These are phyloP conservation scores for Phytophthora crassamura DNA, from an alignment of 352 stramenopile genomes.

Conservation along the genomic window DNA sequence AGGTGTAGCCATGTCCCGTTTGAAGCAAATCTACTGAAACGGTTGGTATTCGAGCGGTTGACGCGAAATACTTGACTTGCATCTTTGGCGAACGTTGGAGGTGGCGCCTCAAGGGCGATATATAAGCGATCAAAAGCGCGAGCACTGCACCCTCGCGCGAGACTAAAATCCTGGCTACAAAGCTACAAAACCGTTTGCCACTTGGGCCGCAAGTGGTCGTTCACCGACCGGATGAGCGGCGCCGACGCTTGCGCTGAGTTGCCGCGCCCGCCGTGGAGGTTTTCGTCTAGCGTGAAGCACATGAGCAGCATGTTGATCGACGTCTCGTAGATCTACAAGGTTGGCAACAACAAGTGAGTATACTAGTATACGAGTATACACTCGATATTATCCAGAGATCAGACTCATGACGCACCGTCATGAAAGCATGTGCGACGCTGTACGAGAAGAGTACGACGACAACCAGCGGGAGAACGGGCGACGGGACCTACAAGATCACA, in stretches of 20 bases:
- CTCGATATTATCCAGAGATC: not conserved
- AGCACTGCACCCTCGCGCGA: not conserved
- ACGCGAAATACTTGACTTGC: not conserved
- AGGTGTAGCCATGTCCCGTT: constrained; percentile 24
- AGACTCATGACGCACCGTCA: constrained; percentile 73
- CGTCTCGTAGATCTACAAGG: constrained; percentile 80
- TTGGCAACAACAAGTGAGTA: constrained; percentile 1
- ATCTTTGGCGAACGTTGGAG: too few relatives aligned
- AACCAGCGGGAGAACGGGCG: constrained; percentile 68
- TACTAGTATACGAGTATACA: too few relatives aligned
- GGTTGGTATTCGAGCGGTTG: not conserved
- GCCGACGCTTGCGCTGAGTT: constrained; percentile 70
- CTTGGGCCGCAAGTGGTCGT: constrained; percentile 85
- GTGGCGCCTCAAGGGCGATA: constrained; percentile 5
- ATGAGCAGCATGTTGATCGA: constrained; percentile 87
- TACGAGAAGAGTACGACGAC: constrained; percentile 80
- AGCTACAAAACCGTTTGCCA: constrained; percentile 80
- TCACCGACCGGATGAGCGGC: constrained; percentile 74
- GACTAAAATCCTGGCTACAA: not conserved
- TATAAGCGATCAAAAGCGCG: constrained; percentile 27
- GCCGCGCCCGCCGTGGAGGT: constrained; percentile 79
- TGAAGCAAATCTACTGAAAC: constrained; percentile 19
- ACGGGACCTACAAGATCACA: constrained; percentile 47
- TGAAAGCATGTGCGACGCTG: constrained; percentile 78
- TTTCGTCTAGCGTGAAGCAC: constrained; percentile 88